phyloP scores from a whole-genome alignment of 805 yeast genomes.

The Yarrowia osloensis region DNA sequence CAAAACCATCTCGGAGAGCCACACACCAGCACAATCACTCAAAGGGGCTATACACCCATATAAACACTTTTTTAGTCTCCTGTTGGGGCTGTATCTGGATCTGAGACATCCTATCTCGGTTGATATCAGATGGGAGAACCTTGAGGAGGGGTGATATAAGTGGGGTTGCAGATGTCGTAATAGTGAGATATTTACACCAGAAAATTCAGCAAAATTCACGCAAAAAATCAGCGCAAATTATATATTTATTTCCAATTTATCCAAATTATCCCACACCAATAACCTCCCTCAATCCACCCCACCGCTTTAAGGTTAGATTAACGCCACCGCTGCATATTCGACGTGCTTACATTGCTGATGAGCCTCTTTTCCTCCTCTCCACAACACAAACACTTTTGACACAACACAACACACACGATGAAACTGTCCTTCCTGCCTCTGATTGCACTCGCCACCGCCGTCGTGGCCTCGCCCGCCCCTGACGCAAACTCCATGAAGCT shows the following conservation, averaged over 20 bases:
- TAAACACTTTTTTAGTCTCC: not conserved
- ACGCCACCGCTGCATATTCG: constrained; percentile 21
- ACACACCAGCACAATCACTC: too few species aligned
- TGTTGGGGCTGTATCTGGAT: not conserved
- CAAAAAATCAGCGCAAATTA: not conserved
- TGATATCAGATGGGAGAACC: not conserved
- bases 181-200: not conserved
- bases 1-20: too few species aligned
- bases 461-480: constrained; percentile 10
- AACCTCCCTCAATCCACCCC: not conserved
- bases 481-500: constrained; percentile 20
- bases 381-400: not conserved
- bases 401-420: constrained; percentile 5
- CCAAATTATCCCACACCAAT: not conserved
- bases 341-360: constrained; percentile 3
- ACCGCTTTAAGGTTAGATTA: not conserved
- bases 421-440: constrained; percentile 1
- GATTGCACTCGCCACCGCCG: not conserved
- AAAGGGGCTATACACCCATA: too few species aligned
- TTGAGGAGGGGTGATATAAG: not conserved
- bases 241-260: not conserved
- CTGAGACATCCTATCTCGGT: constrained; percentile 2
- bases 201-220: not conserved
- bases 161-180: too few species aligned
- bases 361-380: not conserved